These are phyloP conservation scores for Cyberlindnera mycetangii DNA, from an alignment of 805 yeast species.

Conservation along the genomic window DNA sequence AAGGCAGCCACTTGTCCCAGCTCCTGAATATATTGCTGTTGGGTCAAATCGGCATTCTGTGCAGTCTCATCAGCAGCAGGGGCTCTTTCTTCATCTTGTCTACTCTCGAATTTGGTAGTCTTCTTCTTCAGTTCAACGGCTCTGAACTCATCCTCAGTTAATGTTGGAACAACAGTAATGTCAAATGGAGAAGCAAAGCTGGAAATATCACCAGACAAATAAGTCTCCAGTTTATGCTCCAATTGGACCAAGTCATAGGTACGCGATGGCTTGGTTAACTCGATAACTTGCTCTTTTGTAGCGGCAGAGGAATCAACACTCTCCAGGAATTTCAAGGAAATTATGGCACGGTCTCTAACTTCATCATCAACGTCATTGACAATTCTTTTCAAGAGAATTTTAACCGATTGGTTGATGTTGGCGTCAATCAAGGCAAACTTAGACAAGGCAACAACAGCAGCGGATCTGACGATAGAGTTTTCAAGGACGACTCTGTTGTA, in stretches of 20 bases:
- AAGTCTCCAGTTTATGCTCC: conserved; percentile 72
- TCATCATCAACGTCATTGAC: conserved; percentile 91
- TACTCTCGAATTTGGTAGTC: conserved; percentile 32
- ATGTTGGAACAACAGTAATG: conserved; percentile 61
- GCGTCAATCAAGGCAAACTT: conserved; percentile 81
- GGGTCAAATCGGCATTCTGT: conserved; percentile 35
- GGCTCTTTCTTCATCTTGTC: conserved; percentile 19
- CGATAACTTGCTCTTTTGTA: conserved; percentile 35
- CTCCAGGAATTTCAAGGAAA: conserved; percentile 68
- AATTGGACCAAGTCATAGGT: conserved; percentile 72
- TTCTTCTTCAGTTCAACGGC: conserved; percentile 60
- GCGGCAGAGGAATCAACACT: conserved; percentile 32
- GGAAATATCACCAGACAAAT: conserved; percentile 48
- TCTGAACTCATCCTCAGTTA: conserved; percentile 63
- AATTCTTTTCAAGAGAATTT: conserved; percentile 75
- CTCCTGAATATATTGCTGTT: conserved; percentile 69
- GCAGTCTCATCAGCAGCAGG: conserved; percentile 18
- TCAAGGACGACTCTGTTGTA: conserved; percentile 96
- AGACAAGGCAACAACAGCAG: conserved; percentile 90
- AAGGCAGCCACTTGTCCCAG: conserved; percentile 72
- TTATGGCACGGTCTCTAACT: conserved; percentile 95
- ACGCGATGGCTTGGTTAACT: conserved; percentile 62
- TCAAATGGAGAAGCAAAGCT: conserved; percentile 61
- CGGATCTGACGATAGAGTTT: conserved; percentile 91
- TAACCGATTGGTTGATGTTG: conserved; percentile 62